Conservation (phyloP, 1,284 basidiomycete species). For the Rhizoctonia solani region DNA sequence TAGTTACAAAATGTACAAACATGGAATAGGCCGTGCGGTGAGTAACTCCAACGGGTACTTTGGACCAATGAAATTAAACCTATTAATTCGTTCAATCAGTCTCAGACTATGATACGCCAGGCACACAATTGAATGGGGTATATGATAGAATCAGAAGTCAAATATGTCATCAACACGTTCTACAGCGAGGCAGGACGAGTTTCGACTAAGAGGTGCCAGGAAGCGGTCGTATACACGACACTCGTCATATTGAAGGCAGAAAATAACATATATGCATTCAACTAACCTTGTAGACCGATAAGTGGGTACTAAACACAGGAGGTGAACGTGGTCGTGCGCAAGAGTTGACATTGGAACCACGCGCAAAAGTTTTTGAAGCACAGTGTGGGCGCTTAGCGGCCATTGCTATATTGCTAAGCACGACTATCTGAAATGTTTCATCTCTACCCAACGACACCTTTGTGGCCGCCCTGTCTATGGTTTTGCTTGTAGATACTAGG, state of each 20-base stretch:
- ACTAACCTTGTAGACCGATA: slow-evolving; percentile 1
- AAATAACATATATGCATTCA: not conserved
- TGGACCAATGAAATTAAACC: slow-evolving; percentile 6
- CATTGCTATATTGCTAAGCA: not conserved
- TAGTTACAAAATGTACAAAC: slow-evolving; percentile 27
- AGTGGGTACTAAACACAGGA: not conserved
- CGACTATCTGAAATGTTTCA: not conserved
- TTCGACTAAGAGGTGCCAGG: slow-evolving; percentile 36
- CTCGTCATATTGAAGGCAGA: slow-evolving; percentile 19
- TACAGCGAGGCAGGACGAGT: slow-evolving; percentile 27
- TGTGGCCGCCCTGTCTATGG: too few relatives aligned
- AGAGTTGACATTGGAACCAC: not conserved
- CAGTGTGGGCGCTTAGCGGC: not conserved
- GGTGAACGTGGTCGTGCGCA: too few relatives aligned
- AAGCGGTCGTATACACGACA: slow-evolving; percentile 27
- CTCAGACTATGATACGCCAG: not conserved
- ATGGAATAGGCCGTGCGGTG: not conserved
- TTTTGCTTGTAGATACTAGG: not conserved
- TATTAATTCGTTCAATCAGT: not conserved
- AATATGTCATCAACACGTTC: slow-evolving; percentile 36
- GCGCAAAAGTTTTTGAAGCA: slow-evolving; percentile 9
- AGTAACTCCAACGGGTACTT: slow-evolving; percentile 9
- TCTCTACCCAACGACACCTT: not conserved
- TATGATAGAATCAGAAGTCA: slow-evolving; percentile 32
- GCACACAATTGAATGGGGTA: not conserved